A percentile compares a stretch with the other conserved stretches of the same genome.
phyloP scores from a whole-genome alignment of 2,329 filamentous ascomycete species.

The Exutisphaerella laricina region DNA sequence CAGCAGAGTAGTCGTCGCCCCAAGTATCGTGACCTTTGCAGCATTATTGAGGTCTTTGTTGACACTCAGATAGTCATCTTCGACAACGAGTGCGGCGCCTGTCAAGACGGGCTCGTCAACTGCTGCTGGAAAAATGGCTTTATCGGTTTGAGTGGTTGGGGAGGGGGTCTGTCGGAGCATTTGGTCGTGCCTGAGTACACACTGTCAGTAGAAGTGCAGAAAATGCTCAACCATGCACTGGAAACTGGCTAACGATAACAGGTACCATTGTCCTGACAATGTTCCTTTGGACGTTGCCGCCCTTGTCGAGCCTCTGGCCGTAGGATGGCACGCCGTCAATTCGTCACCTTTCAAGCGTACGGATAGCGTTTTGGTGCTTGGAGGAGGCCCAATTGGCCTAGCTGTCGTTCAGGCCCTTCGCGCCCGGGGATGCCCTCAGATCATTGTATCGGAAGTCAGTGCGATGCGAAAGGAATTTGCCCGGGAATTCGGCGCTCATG shows the following conservation, averaged over 20 bases:
- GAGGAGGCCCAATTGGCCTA: slow-evolving; percentile 51
- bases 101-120: slow-evolving; percentile 48
- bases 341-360: slow-evolving; percentile 45
- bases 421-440: slow-evolving; percentile 41
- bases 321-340: slow-evolving; percentile 53
- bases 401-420: slow-evolving; percentile 45
- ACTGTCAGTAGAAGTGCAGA: slow-evolving; percentile 4
- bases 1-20: slow-evolving; percentile 40
- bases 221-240: slow-evolving; percentile 27
- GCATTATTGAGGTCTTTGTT: too few relatives aligned
- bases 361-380: slow-evolving; percentile 46
- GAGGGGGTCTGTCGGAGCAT: slow-evolving; percentile 49
- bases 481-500: slow-evolving; percentile 44
- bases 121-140: slow-evolving; percentile 53
- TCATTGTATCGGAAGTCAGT: slow-evolving; percentile 51
- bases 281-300: slow-evolving; percentile 49
- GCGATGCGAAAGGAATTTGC: slow-evolving; percentile 46
- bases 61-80: too few relatives aligned
- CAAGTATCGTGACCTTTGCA: too few relatives aligned
- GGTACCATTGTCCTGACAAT: slow-evolving; percentile 46
- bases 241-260: slow-evolving; percentile 36
- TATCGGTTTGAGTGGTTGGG: slow-evolving; percentile 49
- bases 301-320: slow-evolving; percentile 50
- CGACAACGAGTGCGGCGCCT: slow-evolving; percentile 48
- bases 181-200: slow-evolving; percentile 46